A percentile compares a stretch with the other conserved stretches of the same genome.
Evolutionary conservation across 352 stramenopile genomes (phyloP).

Genomic region (Globisporangium emineosum): DNA sequence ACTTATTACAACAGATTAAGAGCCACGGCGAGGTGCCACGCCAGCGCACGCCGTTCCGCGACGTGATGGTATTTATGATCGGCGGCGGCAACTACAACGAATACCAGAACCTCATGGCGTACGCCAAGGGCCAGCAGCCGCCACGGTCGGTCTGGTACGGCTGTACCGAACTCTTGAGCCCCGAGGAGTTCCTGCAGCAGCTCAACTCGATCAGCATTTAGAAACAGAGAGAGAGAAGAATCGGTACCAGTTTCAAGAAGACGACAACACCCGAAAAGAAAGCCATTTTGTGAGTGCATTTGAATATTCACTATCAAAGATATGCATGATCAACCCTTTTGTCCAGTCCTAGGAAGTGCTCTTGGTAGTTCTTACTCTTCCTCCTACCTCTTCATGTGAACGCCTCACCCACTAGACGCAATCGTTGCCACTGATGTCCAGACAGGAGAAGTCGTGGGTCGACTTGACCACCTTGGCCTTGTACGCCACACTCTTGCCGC

Average conservation of each 20-base stretch:
- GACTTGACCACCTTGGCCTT: conserved; percentile 79
- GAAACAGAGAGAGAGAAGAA: conserved; percentile 6
- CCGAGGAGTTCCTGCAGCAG: conserved; percentile 87
- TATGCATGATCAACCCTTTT: not conserved
- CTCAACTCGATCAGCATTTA: conserved; percentile 67
- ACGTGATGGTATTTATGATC: conserved; percentile 88
- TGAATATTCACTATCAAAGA: not conserved
- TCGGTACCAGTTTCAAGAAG: not conserved
- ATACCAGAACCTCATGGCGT: conserved; percentile 85
- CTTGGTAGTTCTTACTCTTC: not conserved
- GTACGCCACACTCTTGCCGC: conserved; percentile 67
- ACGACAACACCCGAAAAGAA: not conserved
- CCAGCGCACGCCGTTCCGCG: conserved; percentile 74
- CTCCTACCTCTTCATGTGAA: not conserved
- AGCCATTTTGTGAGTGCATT: conserved; percentile 1
- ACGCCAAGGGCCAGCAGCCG: conserved; percentile 65
- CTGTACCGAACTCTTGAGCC: conserved; percentile 87
- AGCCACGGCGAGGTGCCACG: conserved; percentile 61
- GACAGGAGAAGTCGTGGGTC: conserved; percentile 66
- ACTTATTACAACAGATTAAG: conserved; percentile 52
- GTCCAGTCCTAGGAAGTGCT: not conserved
- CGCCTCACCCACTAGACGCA: conserved; percentile 35
- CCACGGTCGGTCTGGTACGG: conserved; percentile 84
- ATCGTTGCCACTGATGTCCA: conserved; percentile 75
- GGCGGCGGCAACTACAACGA: conserved; percentile 87